phyloP scores from a whole-genome alignment of 1,139 yeast species.

The Pichia cactophila region DNA sequence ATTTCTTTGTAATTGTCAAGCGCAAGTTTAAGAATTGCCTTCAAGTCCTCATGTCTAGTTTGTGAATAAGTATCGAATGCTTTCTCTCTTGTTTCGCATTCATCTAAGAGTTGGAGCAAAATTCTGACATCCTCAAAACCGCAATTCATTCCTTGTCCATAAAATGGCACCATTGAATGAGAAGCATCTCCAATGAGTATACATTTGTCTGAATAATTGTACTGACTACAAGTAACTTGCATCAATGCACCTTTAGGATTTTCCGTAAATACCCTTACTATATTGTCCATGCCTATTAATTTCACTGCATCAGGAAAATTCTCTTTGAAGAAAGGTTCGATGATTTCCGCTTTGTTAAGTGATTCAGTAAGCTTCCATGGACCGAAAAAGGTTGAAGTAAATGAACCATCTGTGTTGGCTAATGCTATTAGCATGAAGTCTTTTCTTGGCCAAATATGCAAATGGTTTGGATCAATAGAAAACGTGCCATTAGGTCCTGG shows the following conservation, averaged over 20 bases:
- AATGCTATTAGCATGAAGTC: slow-evolving; percentile 84
- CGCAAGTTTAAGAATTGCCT: slow-evolving; percentile 72
- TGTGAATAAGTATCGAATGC: slow-evolving; percentile 56
- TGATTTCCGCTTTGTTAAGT: slow-evolving; percentile 35
- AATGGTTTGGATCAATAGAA: slow-evolving; percentile 61
- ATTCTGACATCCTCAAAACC: slow-evolving; percentile 87
- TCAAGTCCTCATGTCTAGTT: slow-evolving; percentile 56
- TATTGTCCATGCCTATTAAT: slow-evolving; percentile 53
- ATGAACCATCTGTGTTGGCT: slow-evolving; percentile 78
- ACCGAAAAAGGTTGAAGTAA: slow-evolving; percentile 84
- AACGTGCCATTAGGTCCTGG: slow-evolving; percentile 39
- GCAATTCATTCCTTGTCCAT: slow-evolving; percentile 96
- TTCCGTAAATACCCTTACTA: slow-evolving; percentile 40
- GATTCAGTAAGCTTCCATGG: slow-evolving; percentile 66
- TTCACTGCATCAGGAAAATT: slow-evolving; percentile 71
- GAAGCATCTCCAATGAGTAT: slow-evolving; percentile 88
- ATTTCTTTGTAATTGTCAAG: slow-evolving; percentile 78
- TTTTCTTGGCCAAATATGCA: slow-evolving; percentile 92
- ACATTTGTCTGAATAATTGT: slow-evolving; percentile 57
- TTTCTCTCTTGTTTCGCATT: slow-evolving; percentile 32
- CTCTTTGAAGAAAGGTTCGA: slow-evolving; percentile 41
- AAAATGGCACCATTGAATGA: slow-evolving; percentile 94
- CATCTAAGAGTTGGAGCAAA: slow-evolving; percentile 49
- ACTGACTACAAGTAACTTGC: slow-evolving; percentile 61
- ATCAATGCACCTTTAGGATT: slow-evolving; percentile 75